Evolutionary conservation across 2,329 filamentous ascomycete species (phyloP).

Genomic region (Xylaria multiplex): DNA sequence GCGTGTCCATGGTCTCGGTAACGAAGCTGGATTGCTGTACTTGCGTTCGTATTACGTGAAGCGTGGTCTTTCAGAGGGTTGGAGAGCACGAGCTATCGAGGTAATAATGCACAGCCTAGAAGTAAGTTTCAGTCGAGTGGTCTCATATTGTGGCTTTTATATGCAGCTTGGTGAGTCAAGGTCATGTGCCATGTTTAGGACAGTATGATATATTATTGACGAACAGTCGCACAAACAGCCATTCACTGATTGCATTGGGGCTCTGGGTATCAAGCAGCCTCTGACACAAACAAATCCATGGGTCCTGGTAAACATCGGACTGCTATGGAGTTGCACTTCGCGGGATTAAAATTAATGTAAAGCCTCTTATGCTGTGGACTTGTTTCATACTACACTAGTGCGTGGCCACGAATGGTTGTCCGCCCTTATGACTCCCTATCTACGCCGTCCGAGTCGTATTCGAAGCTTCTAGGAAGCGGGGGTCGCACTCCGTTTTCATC

Average conservation of each 20-base stretch:
- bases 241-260: slow-evolving; percentile 9
- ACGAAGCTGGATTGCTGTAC: background rate
- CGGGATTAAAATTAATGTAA: slow-evolving; percentile 2
- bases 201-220: slow-evolving; percentile 6
- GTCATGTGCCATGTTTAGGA: slow-evolving; percentile 20
- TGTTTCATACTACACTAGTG: slow-evolving; percentile 2
- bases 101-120: slow-evolving; percentile 5
- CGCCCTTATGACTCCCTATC: slow-evolving; percentile 39
- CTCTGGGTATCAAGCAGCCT: background rate
- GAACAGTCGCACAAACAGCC: slow-evolving; percentile 11
- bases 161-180: slow-evolving; percentile 31
- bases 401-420: background rate
- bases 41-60: background rate
- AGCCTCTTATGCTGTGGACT: background rate
- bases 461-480: slow-evolving; percentile 40
- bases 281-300: slow-evolving; percentile 1
- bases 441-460: slow-evolving; percentile 46
- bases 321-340: background rate
- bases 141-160: slow-evolving; percentile 27
- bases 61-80: background rate
- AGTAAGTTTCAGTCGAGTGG: slow-evolving; percentile 1
- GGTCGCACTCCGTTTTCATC: slow-evolving; percentile 28
- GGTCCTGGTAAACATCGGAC: background rate
- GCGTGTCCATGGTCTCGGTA: slow-evolving; percentile 15
- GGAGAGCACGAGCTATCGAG: background rate